These are phyloP conservation scores for Candida sakaeoensis DNA, from an alignment of 805 yeast genomes.

Conservation along the genomic window DNA sequence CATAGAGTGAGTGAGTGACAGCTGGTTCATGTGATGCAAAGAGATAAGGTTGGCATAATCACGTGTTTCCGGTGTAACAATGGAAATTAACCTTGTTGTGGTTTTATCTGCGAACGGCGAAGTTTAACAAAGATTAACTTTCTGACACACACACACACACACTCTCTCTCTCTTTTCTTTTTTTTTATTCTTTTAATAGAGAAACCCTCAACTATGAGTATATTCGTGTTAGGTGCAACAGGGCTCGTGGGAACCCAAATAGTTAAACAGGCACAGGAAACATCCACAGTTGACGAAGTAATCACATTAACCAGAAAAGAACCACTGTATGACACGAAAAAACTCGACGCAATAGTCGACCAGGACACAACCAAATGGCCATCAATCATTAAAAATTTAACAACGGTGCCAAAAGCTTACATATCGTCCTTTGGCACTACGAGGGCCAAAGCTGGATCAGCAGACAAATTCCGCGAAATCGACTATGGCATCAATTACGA, in stretches of 20 bases:
- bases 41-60: too few species aligned
- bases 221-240: conserved; percentile 60
- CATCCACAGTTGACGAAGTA: conserved; percentile 36
- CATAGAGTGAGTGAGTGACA: too few species aligned
- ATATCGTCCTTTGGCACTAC: conserved; percentile 78
- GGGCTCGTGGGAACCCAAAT: conserved; percentile 70
- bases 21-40: too few species aligned
- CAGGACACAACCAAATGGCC: conserved; percentile 52
- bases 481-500: conserved; percentile 71
- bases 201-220: conserved; percentile 5
- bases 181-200: too few species aligned
- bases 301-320: conserved; percentile 52
- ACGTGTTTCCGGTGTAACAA: too few species aligned
- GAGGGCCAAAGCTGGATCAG: conserved; percentile 64
- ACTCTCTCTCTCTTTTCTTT: background rate
- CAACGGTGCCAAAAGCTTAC: conserved; percentile 20
- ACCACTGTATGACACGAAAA: conserved; percentile 26
- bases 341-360: conserved; percentile 39
- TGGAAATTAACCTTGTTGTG: too few species aligned
- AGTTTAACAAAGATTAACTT: too few species aligned
- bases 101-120: too few species aligned
- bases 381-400: conserved; percentile 20
- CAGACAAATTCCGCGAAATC: conserved; percentile 64
- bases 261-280: conserved; percentile 40
- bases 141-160: too few species aligned